These are phyloP conservation scores for Aspergillus flavus DNA, from an alignment of 2,329 filamentous ascomycete species.

Conservation along the genomic window DNA sequence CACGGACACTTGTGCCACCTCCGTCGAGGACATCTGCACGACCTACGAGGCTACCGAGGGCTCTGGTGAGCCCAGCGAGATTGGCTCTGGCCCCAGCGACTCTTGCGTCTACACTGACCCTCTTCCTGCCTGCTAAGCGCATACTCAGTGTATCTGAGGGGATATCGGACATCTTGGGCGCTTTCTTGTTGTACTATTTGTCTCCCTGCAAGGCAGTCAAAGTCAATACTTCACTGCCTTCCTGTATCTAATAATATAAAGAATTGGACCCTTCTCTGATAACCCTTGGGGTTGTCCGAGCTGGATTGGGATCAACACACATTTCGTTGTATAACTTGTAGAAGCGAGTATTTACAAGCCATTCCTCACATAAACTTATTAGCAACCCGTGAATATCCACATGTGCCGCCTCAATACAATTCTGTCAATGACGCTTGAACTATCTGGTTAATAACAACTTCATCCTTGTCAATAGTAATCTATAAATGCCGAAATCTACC, in stretches of 20 bases:
- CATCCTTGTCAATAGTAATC: too few relatives aligned
- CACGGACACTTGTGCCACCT: constrained; percentile 26
- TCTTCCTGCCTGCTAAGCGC: constrained; percentile 3
- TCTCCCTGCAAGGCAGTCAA: neutral
- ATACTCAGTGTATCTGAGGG: neutral
- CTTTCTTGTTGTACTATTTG: neutral
- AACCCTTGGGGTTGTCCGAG: neutral
- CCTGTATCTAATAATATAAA: neutral
- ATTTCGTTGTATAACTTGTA: neutral
- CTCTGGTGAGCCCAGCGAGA: constrained; percentile 36
- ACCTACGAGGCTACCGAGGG: constrained; percentile 39
- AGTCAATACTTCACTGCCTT: neutral
- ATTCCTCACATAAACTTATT: too few relatives aligned
- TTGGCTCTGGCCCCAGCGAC: constrained; percentile 32
- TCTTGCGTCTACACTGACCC: constrained; percentile 28
- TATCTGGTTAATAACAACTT: too few relatives aligned
- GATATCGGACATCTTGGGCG: neutral
- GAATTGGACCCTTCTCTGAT: neutral
- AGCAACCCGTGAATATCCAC: too few relatives aligned
- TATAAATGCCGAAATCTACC: too few relatives aligned
- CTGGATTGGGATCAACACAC: neutral
- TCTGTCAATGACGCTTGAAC: too few relatives aligned
- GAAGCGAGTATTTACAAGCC: neutral
- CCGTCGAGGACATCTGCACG: constrained; percentile 37
- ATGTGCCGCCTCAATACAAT: too few relatives aligned